phyloP scores from a whole-genome alignment of 371 early-diverging fungal species.

The Mortierella sp. region DNA sequence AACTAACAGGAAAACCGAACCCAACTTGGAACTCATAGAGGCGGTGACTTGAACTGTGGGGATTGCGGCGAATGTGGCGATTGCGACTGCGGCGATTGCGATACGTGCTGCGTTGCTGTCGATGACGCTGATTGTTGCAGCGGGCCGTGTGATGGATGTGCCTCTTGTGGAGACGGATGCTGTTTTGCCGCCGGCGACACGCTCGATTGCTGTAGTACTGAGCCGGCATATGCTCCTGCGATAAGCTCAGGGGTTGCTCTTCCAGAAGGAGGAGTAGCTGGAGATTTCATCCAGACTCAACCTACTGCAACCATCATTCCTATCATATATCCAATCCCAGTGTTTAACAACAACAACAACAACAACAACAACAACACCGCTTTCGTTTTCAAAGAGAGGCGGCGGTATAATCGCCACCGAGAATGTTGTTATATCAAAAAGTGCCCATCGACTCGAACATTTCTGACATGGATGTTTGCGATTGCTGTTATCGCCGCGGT shows the following conservation, averaged over 20 bases:
- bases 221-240: neutral
- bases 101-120: neutral
- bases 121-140: slow-evolving; percentile 5
- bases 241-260: neutral
- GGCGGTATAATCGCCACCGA: neutral
- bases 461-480: slow-evolving; percentile 10
- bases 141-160: slow-evolving; percentile 2
- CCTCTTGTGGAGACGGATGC: slow-evolving; percentile 5
- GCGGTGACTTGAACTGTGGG: too few species aligned
- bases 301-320: too few species aligned
- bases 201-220: slow-evolving; percentile 1
- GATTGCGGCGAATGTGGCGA: too few species aligned
- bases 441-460: neutral
- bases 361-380: too few species aligned
- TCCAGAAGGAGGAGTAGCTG: too few species aligned
- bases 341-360: too few species aligned
- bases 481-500: slow-evolving; percentile 16
- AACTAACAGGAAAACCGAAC: too few species aligned
- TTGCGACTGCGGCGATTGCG: slow-evolving; percentile 4
- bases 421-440: neutral
- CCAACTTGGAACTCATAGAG: too few species aligned
- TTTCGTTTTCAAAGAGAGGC: too few species aligned
- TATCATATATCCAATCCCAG: too few species aligned
- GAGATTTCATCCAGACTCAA: too few species aligned
- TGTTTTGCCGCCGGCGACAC: slow-evolving; percentile 8